phyloP scores from a whole-genome alignment of 495 filamentous ascomycete species.

The Cenococcum geophilum region DNA sequence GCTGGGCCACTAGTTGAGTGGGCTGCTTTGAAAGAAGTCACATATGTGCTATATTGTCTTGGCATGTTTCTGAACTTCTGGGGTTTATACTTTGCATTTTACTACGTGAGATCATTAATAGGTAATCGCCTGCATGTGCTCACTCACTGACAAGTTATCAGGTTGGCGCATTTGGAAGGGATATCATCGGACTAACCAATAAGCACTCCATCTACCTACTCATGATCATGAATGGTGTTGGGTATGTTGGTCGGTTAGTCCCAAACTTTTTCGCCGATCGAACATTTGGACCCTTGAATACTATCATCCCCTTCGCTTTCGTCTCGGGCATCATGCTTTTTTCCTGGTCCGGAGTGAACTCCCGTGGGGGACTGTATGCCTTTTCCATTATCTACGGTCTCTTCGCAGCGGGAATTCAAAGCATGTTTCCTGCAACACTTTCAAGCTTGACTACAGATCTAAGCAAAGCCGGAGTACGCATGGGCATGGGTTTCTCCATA shows the following conservation, averaged over 20 bases:
- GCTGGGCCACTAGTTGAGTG: constrained; percentile 40
- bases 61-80: constrained; percentile 39
- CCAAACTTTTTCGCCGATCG: constrained; percentile 33
- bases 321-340: constrained; percentile 27
- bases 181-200: constrained; percentile 27
- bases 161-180: constrained; percentile 32
- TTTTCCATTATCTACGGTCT: constrained; percentile 35
- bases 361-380: constrained; percentile 25
- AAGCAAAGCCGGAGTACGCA: constrained; percentile 31
- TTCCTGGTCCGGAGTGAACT: constrained; percentile 32
- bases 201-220: constrained; percentile 29
- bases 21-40: constrained; percentile 38
- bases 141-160: neutral
- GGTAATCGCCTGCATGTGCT: neutral
- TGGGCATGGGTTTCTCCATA: constrained; percentile 38
- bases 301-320: constrained; percentile 31
- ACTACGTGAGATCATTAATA: constrained; percentile 30
- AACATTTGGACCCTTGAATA: constrained; percentile 31
- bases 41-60: constrained; percentile 34
- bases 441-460: constrained; percentile 33
- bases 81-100: constrained; percentile 39
- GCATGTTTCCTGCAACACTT: constrained; percentile 33
- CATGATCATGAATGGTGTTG: constrained; percentile 35
- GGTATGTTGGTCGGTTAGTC: constrained; percentile 32
- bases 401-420: constrained; percentile 31